These are phyloP conservation scores for Oryza officinalis DNA, from an alignment of 176 grass and related monocot genomes.

Conservation along the genomic window DNA sequence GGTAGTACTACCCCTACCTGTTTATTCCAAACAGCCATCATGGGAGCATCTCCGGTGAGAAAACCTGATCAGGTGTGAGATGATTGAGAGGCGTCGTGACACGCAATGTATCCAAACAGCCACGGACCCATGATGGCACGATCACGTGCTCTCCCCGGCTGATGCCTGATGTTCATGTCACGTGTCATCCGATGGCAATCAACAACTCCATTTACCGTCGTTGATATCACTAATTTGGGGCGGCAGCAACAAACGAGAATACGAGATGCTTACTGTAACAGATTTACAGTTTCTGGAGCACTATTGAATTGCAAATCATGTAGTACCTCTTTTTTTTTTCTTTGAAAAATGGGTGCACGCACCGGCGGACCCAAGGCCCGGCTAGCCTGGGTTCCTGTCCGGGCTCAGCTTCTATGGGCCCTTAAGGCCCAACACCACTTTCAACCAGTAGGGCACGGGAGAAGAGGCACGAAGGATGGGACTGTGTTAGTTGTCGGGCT, in stretches of 20 bases:
- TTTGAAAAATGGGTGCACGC: neutral
- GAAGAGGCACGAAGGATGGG: no score
- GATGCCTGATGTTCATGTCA: neutral
- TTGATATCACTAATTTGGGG: neutral
- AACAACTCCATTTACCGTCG: neutral
- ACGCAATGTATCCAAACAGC: neutral
- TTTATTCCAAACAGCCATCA: neutral
- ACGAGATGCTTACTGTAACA: no score
- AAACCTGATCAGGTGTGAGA: neutral
- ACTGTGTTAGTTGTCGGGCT: no score
- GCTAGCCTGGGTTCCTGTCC: no score
- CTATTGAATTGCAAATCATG: no score
- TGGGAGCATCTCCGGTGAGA: neutral
- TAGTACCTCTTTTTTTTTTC: neutral
- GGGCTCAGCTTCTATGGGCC: no score
- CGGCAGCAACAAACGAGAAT: neutral
- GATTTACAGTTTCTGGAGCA: no score
- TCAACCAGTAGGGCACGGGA: no score
- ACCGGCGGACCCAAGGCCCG: no score
- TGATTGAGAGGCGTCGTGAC: no score
- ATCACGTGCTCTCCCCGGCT: neutral
- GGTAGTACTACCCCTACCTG: neutral
- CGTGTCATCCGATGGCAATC: neutral
- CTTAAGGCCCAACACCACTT: no score
- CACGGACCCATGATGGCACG: neutral